Base-by-base conservation (phyloP, 768 basidiomycete species). In the Pleurotus tuoliensis region DNA sequence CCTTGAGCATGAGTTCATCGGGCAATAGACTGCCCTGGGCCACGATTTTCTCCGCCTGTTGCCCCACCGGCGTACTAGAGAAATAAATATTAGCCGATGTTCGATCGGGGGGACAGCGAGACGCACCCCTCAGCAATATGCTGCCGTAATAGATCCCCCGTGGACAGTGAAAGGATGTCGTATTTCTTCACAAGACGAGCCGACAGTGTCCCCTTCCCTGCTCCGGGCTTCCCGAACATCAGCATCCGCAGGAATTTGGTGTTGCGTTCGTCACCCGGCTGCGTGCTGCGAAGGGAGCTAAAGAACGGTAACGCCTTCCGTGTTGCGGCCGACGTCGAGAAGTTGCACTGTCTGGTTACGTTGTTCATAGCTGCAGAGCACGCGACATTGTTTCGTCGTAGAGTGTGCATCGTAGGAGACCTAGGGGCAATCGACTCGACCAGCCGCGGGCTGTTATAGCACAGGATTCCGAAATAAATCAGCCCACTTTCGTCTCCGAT, bases 131-230 rank as follows among this genome's bases (percentile, higher is more conserved):
- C 83, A 12, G 80, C 76, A 58, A 97, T 93, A 61, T 97, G 90
- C 60, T 89, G 87, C 60, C 94, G 78, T 62, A 97, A 73, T 39
- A 95, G 74, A 67, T 97, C 94, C 7, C 93, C 94, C 2, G 90
- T 89, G 6, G 90, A 92, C 48, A 95, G 71, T 6, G 85, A 80
- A 43, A 87, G 62, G 52, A 95, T 82, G 64, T 92, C 86, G 67
- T 91, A 94, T 68, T 91, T 90, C 60, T 84, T 80, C 56, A 90
- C 83, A 25, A 96, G 80, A 43, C 87, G 80, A 13, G 81, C 77
- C 1, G 88, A 80, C 41, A 94, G 78, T 0, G 94, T 96, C 34
- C 94, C 94, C 74, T 96, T 91, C 56, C 89, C 89, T 47, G 88
- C 82, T 24, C 88, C 88, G n/a, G 86, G 88, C 70, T 89, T 89